Base-by-base conservation (phyloP, 1,284 basidiomycete species). In the Apiotrichum veenhuisii region DNA sequence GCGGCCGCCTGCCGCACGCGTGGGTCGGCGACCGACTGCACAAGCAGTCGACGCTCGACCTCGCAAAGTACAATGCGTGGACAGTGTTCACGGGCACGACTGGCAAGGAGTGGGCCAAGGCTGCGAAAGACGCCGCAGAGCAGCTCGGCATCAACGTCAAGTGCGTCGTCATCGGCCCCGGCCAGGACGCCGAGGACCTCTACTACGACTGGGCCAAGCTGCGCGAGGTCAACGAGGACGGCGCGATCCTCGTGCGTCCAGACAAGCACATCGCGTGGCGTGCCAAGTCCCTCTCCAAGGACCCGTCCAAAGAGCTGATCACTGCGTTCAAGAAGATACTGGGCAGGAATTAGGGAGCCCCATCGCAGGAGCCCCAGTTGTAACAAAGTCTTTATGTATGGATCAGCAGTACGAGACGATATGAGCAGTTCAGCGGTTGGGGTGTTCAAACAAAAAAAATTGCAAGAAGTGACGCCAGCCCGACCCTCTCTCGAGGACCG, bases 221-320 rank as follows among this genome's bases (percentile, higher is more conserved):
- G 5, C 58, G 57, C 42, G 58, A 56, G 47, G 51, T 59, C 43
- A 51, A 59, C 27, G 58, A 59, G 50, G 58, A 59, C 37, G 58
- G 58, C 23, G 54, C 25, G 1, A 10, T 59, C 17, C 58, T 59
- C 37, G 45, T 59, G 23, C 58, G 58, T n/a, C 58, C 58, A 3
- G 58, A 59, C 54, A 59, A 56, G 58, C 58, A 59, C 50, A 41
- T 59, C 15, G 50, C 58, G 5, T 59, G 58, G 58, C 58, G 58
- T 23, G 47, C 50, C 36, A 50, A 36, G 46, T 2, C 33, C 22
- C 25, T 56, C 33, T 27, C 25, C 5, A 37, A 42, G 40, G 54
- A 59, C 48, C 58, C 54, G 8, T 47, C 33, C 46, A 42, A 26
- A 11, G 58, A 55, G 42, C 51, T 59, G 22, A 25, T 20, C 2